Evolutionary conservation across 1,284 basidiomycete genomes (phyloP).

Genomic region (Puccinia hordei): DNA sequence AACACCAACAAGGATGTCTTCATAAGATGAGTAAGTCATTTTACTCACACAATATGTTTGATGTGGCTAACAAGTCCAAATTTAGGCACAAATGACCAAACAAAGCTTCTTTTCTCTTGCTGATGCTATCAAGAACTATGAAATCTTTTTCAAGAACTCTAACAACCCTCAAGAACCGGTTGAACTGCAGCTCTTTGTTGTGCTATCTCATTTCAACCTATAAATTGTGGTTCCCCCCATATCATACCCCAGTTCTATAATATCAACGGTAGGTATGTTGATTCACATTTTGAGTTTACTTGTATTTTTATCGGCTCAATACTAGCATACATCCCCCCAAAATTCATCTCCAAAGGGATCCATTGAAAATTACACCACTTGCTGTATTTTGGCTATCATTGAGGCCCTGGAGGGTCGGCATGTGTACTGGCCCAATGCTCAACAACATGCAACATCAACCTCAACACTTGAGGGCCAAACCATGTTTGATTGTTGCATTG

Average conservation of each 20-base stretch:
- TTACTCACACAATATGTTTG: no score
- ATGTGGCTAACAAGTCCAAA: no score
- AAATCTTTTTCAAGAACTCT: neutral
- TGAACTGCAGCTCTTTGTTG: neutral
- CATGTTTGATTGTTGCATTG: slow-evolving; percentile 5
- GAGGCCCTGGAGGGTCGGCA: neutral
- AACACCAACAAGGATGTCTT: neutral
- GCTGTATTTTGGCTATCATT: neutral
- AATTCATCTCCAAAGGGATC: neutral
- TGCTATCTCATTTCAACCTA: neutral
- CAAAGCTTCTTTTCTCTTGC: neutral
- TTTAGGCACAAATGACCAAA: neutral
- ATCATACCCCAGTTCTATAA: neutral
- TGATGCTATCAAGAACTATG: neutral
- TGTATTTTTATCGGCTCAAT: no score
- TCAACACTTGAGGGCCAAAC: neutral
- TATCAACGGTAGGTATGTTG: neutral
- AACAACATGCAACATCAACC: neutral
- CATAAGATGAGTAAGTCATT: neutral
- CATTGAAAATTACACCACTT: slow-evolving; percentile 3
- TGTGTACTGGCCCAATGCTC: neutral
- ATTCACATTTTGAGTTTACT: neutral
- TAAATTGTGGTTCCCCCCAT: slow-evolving; percentile 10
- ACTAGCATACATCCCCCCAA: neutral
- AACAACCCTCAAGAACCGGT: neutral